Evolutionary conservation across 2,329 filamentous ascomycete genomes (phyloP).

Genomic region (Trichoderma atrobrunneum): DNA sequence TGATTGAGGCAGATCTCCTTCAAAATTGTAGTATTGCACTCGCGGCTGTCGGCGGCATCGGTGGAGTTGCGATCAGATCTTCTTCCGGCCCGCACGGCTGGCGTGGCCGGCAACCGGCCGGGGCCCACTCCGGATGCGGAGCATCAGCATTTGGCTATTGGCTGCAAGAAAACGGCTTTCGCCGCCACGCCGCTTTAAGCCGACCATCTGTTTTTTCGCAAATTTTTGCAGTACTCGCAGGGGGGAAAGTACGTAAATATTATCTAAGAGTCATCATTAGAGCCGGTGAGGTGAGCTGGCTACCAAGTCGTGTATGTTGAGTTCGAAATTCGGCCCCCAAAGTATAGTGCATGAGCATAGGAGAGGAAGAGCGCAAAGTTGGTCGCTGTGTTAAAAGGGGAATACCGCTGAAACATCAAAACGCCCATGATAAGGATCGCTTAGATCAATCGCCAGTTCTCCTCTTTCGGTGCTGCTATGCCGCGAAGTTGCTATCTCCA

Average conservation of each 20-base stretch:
- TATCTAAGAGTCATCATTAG: not conserved
- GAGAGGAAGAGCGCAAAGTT: not conserved
- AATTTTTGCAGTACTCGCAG: not conserved
- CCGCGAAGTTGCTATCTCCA: not conserved
- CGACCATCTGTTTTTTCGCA: not conserved
- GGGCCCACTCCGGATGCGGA: slow-evolving; percentile 19
- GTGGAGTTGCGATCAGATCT: slow-evolving; percentile 12
- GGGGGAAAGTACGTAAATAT: slow-evolving; percentile 2
- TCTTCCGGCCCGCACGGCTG: slow-evolving; percentile 13
- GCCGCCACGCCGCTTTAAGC: slow-evolving; percentile 13
- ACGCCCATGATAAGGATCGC: not conserved
- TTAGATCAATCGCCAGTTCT: not conserved
- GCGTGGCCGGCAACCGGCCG: slow-evolving; percentile 22
- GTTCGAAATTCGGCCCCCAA: not conserved
- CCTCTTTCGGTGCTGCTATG: not conserved
- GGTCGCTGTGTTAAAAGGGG: not conserved
- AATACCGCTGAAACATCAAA: not conserved
- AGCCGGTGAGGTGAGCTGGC: not conserved
- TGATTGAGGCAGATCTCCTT: not conserved
- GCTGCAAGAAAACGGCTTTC: not conserved
- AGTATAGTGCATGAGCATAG: not conserved
- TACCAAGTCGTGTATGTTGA: not conserved
- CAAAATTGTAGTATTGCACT: not conserved
- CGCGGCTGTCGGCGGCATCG: slow-evolving; percentile 30
- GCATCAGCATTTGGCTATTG: not conserved